These are phyloP conservation scores for Exophiala phaeomuriformis DNA, from an alignment of 2,329 filamentous ascomycete species.

Conservation along the genomic window DNA sequence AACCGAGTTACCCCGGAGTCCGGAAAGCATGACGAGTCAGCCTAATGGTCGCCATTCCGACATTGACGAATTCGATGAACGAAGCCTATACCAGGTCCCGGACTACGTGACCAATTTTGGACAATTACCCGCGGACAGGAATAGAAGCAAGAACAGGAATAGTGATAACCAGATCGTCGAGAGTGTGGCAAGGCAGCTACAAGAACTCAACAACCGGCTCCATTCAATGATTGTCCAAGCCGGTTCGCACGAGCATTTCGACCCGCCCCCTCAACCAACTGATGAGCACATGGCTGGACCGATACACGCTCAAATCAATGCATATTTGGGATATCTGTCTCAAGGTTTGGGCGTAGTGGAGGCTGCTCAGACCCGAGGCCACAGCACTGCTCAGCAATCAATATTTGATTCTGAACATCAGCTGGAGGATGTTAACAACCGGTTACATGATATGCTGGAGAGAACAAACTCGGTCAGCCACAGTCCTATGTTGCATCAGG, in stretches of 20 bases:
- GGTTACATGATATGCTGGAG: conserved; percentile 54
- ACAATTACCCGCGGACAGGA: conserved; percentile 28
- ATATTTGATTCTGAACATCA: conserved; percentile 46
- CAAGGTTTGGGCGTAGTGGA: conserved; percentile 56
- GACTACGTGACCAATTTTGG: conserved; percentile 54
- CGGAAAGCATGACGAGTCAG: conserved; percentile 55
- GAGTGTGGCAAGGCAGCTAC: conserved; percentile 58
- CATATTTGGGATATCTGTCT: conserved; percentile 65
- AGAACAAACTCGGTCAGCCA: conserved; percentile 39
- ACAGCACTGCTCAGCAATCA: conserved; percentile 28
- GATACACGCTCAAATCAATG: conserved; percentile 26
- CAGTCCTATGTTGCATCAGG: conserved; percentile 49
- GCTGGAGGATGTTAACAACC: conserved; percentile 57
- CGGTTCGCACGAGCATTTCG: conserved; percentile 33
- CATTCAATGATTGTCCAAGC: conserved; percentile 56
- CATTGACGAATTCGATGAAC: conserved; percentile 66
- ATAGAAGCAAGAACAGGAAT: conserved; percentile 22
- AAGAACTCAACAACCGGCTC: conserved; percentile 59
- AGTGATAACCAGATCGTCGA: conserved; percentile 35
- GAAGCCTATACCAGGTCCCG: conserved; percentile 62
- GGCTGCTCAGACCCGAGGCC: conserved; percentile 48
- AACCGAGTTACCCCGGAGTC: conserved; percentile 56
- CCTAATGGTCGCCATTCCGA: conserved; percentile 46
- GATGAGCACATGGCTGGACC: conserved; percentile 26
- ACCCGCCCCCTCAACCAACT: conserved; percentile 33